These are phyloP conservation scores for Apiotrichum mycotoxinovorans DNA, from an alignment of 1,284 basidiomycete genomes.

Conservation along the genomic window DNA sequence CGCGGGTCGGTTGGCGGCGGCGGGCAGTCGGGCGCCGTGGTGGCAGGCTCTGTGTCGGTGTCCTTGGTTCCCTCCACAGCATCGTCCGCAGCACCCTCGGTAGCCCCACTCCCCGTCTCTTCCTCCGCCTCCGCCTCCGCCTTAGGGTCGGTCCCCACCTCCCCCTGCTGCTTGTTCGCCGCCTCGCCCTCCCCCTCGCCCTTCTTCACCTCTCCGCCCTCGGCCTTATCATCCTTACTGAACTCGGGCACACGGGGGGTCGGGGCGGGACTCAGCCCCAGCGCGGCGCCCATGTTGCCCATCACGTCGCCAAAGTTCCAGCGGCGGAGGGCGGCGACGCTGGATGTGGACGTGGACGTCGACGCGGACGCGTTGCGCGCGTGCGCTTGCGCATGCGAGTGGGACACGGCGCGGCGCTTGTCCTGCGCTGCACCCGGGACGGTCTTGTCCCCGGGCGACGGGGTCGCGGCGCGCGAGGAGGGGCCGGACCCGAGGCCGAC, in stretches of 20 bases:
- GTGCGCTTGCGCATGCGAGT: slow-evolving; percentile 1
- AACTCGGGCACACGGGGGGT: neutral
- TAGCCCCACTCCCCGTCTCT: neutral
- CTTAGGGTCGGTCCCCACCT: neutral
- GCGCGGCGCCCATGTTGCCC: slow-evolving; percentile 31
- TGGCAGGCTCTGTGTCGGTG: neutral
- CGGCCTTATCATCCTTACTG: neutral
- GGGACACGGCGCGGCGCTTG: neutral
- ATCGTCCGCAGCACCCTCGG: neutral
- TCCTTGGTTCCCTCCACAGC: too few relatives aligned
- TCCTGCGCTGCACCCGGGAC: neutral
- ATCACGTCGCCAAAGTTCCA: slow-evolving; percentile 26
- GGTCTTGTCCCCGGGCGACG: neutral
- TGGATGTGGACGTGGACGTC: too few relatives aligned
- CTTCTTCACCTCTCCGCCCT: neutral
- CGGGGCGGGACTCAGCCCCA: slow-evolving; percentile 25
- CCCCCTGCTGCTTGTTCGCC: neutral
- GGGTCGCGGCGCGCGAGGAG: neutral
- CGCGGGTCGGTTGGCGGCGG: neutral
- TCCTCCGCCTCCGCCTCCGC: neutral
- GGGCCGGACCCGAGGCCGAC: slow-evolving; percentile 10
- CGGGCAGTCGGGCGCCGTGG: neutral
- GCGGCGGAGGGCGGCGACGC: slow-evolving; percentile 15
- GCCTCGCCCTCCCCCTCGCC: neutral
- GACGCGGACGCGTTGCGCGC: neutral